Percentiles rank a stretch among this genome's conserved stretches.
These are phyloP conservation scores for Pyricularia sp. DNA, from an alignment of 2,329 filamentous ascomycete species.

Conservation along the genomic window DNA sequence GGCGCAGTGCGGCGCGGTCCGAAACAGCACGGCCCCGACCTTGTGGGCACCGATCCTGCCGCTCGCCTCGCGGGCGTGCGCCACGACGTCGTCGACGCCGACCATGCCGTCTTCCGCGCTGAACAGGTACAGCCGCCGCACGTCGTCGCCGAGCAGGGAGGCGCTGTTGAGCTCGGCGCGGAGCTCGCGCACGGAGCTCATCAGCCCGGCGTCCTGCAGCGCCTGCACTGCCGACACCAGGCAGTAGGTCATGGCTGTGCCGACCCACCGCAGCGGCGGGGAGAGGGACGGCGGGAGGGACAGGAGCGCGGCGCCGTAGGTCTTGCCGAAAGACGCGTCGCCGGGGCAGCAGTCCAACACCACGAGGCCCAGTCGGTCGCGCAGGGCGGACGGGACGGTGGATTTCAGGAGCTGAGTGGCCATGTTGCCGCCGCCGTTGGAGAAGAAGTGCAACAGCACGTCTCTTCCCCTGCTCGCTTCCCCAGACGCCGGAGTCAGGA, in stretches of 20 bases:
- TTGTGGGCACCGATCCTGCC: not conserved
- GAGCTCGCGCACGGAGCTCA: not conserved
- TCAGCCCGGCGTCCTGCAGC: not conserved
- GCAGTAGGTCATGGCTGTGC: not conserved
- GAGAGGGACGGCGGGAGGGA: not conserved
- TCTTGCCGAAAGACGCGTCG: not conserved
- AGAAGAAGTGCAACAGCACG: not conserved
- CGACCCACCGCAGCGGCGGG: not conserved
- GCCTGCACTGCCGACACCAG: not conserved
- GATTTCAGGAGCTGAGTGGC: not conserved
- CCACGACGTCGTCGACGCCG: not conserved
- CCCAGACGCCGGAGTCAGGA: not conserved
- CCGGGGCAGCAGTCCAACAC: not conserved
- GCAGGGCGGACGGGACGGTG: not conserved
- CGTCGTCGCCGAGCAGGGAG: not conserved
- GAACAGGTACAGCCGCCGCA: not conserved
- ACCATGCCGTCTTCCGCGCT: not conserved
- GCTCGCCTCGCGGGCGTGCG: not conserved
- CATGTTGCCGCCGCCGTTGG: not conserved
- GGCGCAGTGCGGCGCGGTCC: not conserved
- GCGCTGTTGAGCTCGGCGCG: not conserved
- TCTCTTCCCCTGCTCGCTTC: not conserved
- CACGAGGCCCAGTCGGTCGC: not conserved
- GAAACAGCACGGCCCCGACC: not conserved
- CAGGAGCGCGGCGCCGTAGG: not conserved